Conservation (phyloP, 495 filamentous ascomycete species). For the Penicillium subrubescens region DNA sequence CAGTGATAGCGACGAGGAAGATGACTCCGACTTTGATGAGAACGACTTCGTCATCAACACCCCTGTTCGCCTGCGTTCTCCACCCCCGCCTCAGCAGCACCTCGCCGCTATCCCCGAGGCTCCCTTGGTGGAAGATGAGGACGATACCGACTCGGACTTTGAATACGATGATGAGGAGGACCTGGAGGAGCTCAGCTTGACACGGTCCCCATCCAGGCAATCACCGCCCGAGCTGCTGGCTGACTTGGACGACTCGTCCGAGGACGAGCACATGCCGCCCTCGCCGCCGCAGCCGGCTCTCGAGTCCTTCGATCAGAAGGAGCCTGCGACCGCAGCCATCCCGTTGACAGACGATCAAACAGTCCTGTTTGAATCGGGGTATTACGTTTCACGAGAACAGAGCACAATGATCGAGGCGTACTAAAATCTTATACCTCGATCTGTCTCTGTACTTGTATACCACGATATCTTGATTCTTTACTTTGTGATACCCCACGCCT, state of each 20-base stretch:
- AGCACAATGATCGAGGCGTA: slow-evolving; percentile 48
- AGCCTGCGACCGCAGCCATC: slow-evolving; percentile 55
- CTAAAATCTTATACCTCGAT: slow-evolving; percentile 28
- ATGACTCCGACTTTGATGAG: slow-evolving; percentile 57
- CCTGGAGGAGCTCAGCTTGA: slow-evolving; percentile 67
- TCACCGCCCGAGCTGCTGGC: slow-evolving; percentile 79
- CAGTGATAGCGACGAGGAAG: slow-evolving; percentile 64
- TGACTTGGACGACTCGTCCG: slow-evolving; percentile 66
- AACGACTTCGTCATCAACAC: slow-evolving; percentile 43
- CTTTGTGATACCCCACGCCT: slow-evolving; percentile 31
- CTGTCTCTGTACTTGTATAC: slow-evolving; percentile 21
- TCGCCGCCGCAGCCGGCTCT: slow-evolving; percentile 72
- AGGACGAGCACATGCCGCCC: slow-evolving; percentile 78
- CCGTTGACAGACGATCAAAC: slow-evolving; percentile 39
- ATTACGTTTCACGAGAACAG: slow-evolving; percentile 57
- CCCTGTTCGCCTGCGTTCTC: slow-evolving; percentile 42
- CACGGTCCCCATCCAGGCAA: slow-evolving; percentile 70
- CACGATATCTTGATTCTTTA: slow-evolving; percentile 20
- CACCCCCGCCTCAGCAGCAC: slow-evolving; percentile 27
- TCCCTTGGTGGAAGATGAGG: slow-evolving; percentile 48
- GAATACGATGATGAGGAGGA: slow-evolving; percentile 71
- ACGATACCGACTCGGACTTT: slow-evolving; percentile 52
- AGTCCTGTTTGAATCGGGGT: slow-evolving; percentile 60
- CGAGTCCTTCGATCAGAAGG: slow-evolving; percentile 71
- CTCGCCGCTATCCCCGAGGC: slow-evolving; percentile 38